Base-by-base conservation (phyloP, 768 basidiomycete genomes). In the Mycena vitilis region DNA sequence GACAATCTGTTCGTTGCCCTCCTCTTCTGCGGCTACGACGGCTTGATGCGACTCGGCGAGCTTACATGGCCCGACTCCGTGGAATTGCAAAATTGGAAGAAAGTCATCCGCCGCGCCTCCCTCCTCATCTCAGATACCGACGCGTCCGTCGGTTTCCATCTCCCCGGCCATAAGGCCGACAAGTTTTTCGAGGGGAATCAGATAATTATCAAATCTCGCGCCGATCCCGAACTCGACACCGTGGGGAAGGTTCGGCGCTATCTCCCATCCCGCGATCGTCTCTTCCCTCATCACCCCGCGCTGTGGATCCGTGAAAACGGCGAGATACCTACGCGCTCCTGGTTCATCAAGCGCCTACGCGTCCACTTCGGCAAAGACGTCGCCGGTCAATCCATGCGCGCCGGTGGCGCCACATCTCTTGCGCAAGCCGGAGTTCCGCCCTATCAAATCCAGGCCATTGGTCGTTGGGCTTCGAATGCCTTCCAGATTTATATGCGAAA, bases 1-100 rank as follows among this genome's bases (percentile, higher is more conserved):
- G 71, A 78, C 62, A 0, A 22, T 0, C 74, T 83, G 1, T 83
- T 83, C 60, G 16, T 77, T 0, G 71, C 78, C 0, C 73, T 80
- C 8, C 62, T 80, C 1, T 9, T 73, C 3, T 67, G 70, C 0
- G 74, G 74, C 0, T 81, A 78, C 51, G 66, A 71, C 53, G 78
- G 63, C 11, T 71, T 82, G 0, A 37, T 78, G 10, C 71, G 74
- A 0, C 68, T 80, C 0, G 78, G 79, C 0, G 76, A 81, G 55
- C 60, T 81, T 1, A 68, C 70, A 7, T 73, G 66, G 51, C 76
- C 80, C 0, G 72, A 80, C 44, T 55, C 2, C 5, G 49, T 74
- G 0, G 20, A 0, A 40, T 67, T 22, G 25, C 64, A 6, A 9
- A 66, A 18, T 75, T 73, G 51, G 70, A 73, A 48, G 78, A 76